Conservation (phyloP, 441 rosid species). For the Sinapis alba region DNA sequence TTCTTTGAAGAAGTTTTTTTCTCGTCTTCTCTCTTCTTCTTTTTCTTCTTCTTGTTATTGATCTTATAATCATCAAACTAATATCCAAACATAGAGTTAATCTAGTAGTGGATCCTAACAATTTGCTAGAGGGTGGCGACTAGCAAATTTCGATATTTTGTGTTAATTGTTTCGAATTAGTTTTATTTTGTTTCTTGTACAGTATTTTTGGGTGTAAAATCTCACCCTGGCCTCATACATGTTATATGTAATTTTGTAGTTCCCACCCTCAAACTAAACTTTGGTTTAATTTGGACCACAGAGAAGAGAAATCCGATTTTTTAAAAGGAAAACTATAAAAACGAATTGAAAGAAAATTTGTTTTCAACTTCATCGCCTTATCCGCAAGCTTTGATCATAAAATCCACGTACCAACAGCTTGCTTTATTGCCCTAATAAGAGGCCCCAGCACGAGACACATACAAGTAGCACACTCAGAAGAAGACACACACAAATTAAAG, state of each 20-base stretch:
- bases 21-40: too few species aligned
- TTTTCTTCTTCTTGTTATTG: too few species aligned
- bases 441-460: background rate
- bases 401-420: constrained; percentile 11
- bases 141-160: background rate
- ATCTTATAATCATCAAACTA: background rate
- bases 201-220: too few species aligned
- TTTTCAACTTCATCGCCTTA: background rate
- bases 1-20: too few species aligned
- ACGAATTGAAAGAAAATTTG: background rate
- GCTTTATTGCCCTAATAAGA: constrained; percentile 12
- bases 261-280: background rate
- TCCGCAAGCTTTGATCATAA: constrained; percentile 1
- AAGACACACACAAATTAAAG: background rate
- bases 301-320: background rate
- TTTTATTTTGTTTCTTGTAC: background rate
- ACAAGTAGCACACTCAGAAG: constrained; percentile 4
- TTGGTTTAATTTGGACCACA: background rate
- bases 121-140: background rate
- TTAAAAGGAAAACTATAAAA: background rate
- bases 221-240: too few species aligned
- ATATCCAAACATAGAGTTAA: background rate
- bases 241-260: background rate
- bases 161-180: background rate
- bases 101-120: background rate